phyloP scores from a whole-genome alignment of 23 red algal species.

The Cyanidiococcus yangmingshanensis region DNA sequence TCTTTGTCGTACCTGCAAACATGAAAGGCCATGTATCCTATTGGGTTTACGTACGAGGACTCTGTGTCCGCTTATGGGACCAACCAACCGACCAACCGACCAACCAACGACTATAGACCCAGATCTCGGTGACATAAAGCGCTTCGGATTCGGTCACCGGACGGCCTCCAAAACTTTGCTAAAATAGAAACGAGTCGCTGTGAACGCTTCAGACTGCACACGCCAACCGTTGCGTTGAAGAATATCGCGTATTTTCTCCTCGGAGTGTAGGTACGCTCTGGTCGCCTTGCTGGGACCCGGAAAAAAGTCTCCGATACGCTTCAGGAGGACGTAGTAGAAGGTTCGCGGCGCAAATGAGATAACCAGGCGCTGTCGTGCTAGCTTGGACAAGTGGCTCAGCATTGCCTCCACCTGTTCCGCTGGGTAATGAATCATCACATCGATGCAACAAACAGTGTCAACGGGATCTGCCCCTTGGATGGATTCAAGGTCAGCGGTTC shows the following conservation, averaged over 20 bases:
- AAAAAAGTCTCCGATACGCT: conserved; percentile 89
- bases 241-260: conserved; percentile 45
- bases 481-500: conserved; percentile 44
- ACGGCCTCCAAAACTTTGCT: conserved; percentile 59
- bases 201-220: conserved; percentile 39
- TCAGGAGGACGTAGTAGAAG: conserved; percentile 50
- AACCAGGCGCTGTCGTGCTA: conserved; percentile 40
- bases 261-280: conserved; percentile 76
- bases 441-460: conserved; percentile 85
- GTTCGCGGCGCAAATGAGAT: conserved; percentile 87
- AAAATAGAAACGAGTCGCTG: conserved; percentile 78
- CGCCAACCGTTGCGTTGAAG: conserved; percentile 45
- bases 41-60: no score
- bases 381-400: conserved; percentile 40
- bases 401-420: conserved; percentile 47
- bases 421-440: conserved; percentile 98
- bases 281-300: conserved; percentile 92
- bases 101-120: no score
- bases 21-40: no score
- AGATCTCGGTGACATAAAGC: no score
- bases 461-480: conserved; percentile 31
- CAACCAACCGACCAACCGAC: no score
- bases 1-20: no score
- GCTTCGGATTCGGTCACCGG: no score
- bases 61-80: no score